Base-by-base conservation (phyloP, 2,329 filamentous ascomycete genomes). In the Clonostachys sp. region DNA sequence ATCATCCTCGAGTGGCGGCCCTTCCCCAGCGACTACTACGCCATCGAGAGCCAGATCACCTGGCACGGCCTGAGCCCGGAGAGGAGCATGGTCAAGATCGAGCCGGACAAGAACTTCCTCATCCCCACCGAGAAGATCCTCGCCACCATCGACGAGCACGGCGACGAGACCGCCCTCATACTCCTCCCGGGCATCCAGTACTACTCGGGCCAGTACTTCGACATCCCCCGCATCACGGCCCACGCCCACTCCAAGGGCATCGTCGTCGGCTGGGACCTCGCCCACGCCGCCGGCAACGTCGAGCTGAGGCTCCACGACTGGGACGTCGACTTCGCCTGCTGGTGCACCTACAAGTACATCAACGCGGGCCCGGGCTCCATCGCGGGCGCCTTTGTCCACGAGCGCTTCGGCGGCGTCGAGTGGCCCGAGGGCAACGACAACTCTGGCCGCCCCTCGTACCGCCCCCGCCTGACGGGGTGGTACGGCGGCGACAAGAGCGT, bases 331-430 rank as follows among this genome's bases (percentile, higher is more conserved):
- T 95, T 95, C 58, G 91, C 91, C 14, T 88, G 81, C 46, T 96
- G 91, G 91, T 96, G 91, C 67, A 91, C 86, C 16, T 96, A 96
- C 76, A 96, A 96, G 70, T 96, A 96, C 70, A 79, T 95, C 63
- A 95, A 95, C 61, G 83, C 84, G 24, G 91, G 91, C 0, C 89
- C 91, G 0, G 91, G 91, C 5, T 78, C 84, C 14, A 95, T 95
- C 53, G 89, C 81, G 2, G 90, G 86, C 0, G 72, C 86, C 1
- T 96, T 91, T 55, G 86, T 96, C 9, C 89, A 96, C 63, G 81
- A 89, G 60, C 75, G 72, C 38, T 86, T 95, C 61, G 83, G 86
- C 39, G 63, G 64, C 20, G 82, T 88, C 12, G 66, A 64, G 45
- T 60, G 59, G 2, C 59, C 58, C 16, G 61, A 70, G 16, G 57